Evolutionary conservation across 2,329 filamentous ascomycete species (phyloP), one percentile per base, ranked within the genome.

Genomic region (Fusarium illudens): DNA sequence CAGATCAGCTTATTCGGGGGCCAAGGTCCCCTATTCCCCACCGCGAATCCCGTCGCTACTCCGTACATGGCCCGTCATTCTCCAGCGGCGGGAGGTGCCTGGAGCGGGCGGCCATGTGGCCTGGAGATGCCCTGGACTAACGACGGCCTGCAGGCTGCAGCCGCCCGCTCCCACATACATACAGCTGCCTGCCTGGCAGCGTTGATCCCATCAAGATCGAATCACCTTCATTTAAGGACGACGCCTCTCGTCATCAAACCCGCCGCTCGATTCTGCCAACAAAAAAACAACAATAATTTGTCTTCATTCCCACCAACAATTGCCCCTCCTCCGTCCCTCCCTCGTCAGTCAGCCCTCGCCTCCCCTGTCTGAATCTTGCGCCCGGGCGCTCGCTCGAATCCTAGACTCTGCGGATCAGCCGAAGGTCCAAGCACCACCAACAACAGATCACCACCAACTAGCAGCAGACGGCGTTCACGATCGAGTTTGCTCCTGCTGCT

Each of bases 101-200:
- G 54, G 58, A 58, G 37, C 48, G 58, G 59, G 29, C 46, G 37
- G 48, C 68, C 62, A 61, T 61, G 62, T 64, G 68, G 57, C 58
- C 59, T 46, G 32, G 58, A 30, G 48, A 4, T 51, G 52, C 37
- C 55, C 58, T 69, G 65, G 39, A 42, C 58, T 62, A 55, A 51
- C 15, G 51, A 50, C 54, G 39, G 58, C 36, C 44, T 69, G 66
- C 60, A 73, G 68, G 57, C 71, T 73, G 52, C 60, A 69, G 62
- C 60, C 62, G 60, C 62, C 66, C 58, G 56, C 55, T 59, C 57
- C 56, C 60, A 58, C 52, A 54, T 54, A 36, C 53, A 34, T 20
- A 30, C 51, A 42, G 33, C 54, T 67, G 60, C 65, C 66, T 70
- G 32, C 58, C 39, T 46, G n/a, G 49, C 36, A 53, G 15, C n/a